Conservation (phyloP, 1,139 yeast species). For the Candida sanyaensis region DNA sequence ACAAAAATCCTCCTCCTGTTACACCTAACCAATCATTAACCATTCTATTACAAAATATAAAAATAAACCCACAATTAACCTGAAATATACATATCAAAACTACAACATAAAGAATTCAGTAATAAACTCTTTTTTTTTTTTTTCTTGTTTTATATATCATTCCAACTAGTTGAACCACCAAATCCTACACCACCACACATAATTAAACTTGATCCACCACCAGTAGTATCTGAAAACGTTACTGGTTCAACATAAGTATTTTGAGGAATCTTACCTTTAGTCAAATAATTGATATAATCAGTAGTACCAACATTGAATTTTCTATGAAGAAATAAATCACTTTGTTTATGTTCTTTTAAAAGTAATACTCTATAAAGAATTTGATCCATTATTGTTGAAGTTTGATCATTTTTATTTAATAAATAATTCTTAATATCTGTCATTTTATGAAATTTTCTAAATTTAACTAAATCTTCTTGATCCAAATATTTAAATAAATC, state of each 20-base stretch:
- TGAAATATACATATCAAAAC: no score
- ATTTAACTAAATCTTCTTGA: conserved; percentile 28
- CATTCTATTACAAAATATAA: background rate
- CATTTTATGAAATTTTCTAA: conserved; percentile 25
- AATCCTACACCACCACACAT: conserved; percentile 31
- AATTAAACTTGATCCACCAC: conserved; percentile 26
- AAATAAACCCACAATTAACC: background rate
- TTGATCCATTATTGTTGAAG: conserved; percentile 14
- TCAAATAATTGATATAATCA: conserved; percentile 17
- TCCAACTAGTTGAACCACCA: conserved; percentile 32
- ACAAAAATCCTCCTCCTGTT: background rate
- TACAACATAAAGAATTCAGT: no score
- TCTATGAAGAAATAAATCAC: conserved; percentile 5
- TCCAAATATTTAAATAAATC: conserved; percentile 29
- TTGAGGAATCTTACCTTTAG: conserved; percentile 15
- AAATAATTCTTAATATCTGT: conserved; percentile 19
- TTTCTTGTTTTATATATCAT: conserved; percentile 17
- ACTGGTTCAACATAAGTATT: conserved; percentile 9
- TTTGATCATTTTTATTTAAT: conserved; percentile 10
- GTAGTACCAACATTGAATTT: conserved; percentile 13
- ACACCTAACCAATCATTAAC: background rate
- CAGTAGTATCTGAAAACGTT: conserved; percentile 16
- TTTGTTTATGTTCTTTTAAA: conserved; percentile 4
- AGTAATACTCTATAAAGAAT: conserved; percentile 18
- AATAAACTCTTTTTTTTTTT: no score